Evolutionary conservation across 371 early-diverging fungal species (phyloP).

Genomic region (Lichtheimia ramosa): DNA sequence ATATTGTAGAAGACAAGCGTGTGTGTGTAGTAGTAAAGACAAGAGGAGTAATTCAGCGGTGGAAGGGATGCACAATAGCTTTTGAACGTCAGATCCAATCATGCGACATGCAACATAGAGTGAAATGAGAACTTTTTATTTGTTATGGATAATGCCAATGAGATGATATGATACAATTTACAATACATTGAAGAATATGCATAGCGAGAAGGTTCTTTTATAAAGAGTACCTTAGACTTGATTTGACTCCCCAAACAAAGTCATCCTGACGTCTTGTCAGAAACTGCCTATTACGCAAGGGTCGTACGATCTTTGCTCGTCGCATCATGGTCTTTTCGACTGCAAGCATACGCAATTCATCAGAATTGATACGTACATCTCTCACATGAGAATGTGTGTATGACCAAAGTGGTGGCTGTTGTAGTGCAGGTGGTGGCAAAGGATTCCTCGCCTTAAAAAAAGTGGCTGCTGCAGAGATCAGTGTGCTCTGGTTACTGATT

Average conservation of each 20-base stretch:
- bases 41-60: too few species aligned
- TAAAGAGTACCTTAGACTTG: too few species aligned
- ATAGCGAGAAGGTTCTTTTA: too few species aligned
- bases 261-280: slow-evolving; percentile 8
- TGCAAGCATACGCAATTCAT: slow-evolving; percentile 8
- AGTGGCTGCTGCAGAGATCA: neutral
- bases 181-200: too few species aligned
- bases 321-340: slow-evolving; percentile 11
- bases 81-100: too few species aligned
- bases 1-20: too few species aligned
- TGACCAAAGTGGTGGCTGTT: slow-evolving; percentile 7
- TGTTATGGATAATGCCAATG: too few species aligned
- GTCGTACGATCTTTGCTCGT: slow-evolving; percentile 8
- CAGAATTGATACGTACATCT: slow-evolving; percentile 10
- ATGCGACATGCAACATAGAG: too few species aligned
- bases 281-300: slow-evolving; percentile 7
- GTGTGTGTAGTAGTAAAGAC: too few species aligned
- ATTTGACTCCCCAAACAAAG: slow-evolving; percentile 13
- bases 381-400: slow-evolving; percentile 11
- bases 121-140: too few species aligned
- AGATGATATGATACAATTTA: too few species aligned
- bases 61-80: too few species aligned
- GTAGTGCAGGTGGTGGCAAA: slow-evolving; percentile 3
- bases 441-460: neutral
- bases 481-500: neutral